Evolutionary conservation across 768 basidiomycete species (phyloP).

Genomic region (Amanita inopinata): DNA sequence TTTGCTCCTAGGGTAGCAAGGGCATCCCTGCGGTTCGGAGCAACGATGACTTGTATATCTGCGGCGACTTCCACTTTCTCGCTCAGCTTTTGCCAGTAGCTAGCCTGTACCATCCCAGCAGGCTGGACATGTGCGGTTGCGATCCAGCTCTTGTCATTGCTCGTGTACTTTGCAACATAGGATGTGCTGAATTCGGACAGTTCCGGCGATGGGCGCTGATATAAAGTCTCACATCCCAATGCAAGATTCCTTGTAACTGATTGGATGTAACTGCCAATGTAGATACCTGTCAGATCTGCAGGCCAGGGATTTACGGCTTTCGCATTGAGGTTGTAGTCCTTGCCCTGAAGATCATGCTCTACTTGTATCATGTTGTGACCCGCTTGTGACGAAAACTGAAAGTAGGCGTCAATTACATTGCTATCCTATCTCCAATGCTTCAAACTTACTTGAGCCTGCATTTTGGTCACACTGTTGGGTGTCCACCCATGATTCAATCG

Average conservation of each 20-base stretch:
- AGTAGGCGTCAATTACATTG: constrained; percentile 12
- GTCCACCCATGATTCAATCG: constrained; percentile 89
- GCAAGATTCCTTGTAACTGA: constrained; percentile 88
- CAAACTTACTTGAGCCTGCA: constrained; percentile 71
- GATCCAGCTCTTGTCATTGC: constrained; percentile 73
- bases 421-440: constrained; percentile 1
- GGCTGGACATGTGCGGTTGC: constrained; percentile 87
- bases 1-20: constrained; percentile 91
- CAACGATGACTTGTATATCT: constrained; percentile 76
- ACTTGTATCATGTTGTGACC: constrained; percentile 89
- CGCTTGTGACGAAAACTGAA: constrained; percentile 61
- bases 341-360: constrained; percentile 89
- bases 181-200: constrained; percentile 62
- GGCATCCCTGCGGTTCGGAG: constrained; percentile 78
- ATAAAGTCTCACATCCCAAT: constrained; percentile 76
- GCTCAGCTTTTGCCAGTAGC: constrained; percentile 93
- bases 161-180: constrained; percentile 74
- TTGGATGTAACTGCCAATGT: constrained; percentile 86
- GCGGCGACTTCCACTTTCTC: constrained; percentile 98
- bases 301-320: constrained; percentile 92
- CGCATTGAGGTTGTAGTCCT: constrained; percentile 75
- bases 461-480: constrained; percentile 65
- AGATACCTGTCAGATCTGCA: constrained; percentile 82
- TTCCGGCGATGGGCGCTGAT: constrained; percentile 69
- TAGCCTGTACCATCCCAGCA: constrained; percentile 76